These are phyloP conservation scores for Aspergillus coremiiformis DNA, from an alignment of 495 filamentous ascomycete genomes.

Conservation along the genomic window DNA sequence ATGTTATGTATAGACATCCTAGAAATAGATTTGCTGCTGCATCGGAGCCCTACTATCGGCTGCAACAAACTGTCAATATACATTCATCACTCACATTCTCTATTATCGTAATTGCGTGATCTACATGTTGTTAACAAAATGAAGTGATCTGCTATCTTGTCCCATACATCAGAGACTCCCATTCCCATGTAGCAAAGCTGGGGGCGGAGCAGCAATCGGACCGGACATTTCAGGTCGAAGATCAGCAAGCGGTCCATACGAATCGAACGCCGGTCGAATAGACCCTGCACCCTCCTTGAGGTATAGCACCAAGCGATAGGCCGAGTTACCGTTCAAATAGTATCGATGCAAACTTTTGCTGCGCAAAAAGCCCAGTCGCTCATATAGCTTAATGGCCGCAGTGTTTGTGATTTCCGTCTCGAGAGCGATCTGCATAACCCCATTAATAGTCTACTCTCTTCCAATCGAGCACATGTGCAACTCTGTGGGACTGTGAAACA, in stretches of 20 bases:
- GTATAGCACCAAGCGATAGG: slow-evolving; percentile 79
- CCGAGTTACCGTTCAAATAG: slow-evolving; percentile 94
- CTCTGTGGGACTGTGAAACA: slow-evolving; percentile 3
- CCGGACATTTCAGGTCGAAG: slow-evolving; percentile 3
- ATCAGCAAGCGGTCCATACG: slow-evolving; percentile 23
- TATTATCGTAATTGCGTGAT: not conserved
- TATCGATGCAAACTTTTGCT: slow-evolving; percentile 94
- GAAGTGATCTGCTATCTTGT: not conserved
- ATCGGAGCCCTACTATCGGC: not conserved
- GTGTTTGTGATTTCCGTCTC: slow-evolving; percentile 96
- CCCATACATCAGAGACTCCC: slow-evolving; percentile 5
- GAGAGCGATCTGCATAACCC: slow-evolving; percentile 59
- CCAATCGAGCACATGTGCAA: not conserved
- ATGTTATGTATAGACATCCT: not conserved
- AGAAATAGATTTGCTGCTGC: not conserved
- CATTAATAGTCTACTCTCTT: not conserved
- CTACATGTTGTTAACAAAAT: not conserved
- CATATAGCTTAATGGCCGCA: slow-evolving; percentile 88
- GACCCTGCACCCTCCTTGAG: slow-evolving; percentile 56
- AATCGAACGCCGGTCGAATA: slow-evolving; percentile 33
- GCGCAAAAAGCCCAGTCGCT: slow-evolving; percentile 82
- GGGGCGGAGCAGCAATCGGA: slow-evolving; percentile 7
- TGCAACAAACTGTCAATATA: not conserved
- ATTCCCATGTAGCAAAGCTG: slow-evolving; percentile 22
- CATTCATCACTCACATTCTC: slow-evolving; percentile 2